Evolutionary conservation across 257 asterid species (phyloP), one percentile per base, ranked within the genome.

Genomic region (Solanum arcanum): DNA sequence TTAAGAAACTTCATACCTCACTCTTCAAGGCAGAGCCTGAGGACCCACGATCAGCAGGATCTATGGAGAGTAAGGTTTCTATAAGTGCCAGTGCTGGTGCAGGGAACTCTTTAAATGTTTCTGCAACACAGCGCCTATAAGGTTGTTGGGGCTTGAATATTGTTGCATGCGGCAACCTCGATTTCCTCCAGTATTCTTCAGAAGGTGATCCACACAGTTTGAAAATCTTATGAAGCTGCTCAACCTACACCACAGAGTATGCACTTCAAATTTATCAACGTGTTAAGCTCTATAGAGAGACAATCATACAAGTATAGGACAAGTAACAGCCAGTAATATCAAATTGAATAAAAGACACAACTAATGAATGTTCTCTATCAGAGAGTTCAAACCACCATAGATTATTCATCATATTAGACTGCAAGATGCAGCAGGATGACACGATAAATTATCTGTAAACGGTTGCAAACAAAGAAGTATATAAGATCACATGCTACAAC

Each of bases 191-290:
- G 86, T 95, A 96, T 89, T 97, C 99, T 91, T 97, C 99, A 3
- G 95, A 93, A 23, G 99, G 99, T 23, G 99, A 97, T 46, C 99
- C 99, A 87, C 99, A 97, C 72, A 97, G 98, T 91, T 97, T 97
- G 91, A 97, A 97, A 86, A 97, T 97, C 89, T 97, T 97, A 89
- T 97, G 99, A 68, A 97, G 88, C 92, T 97, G 99, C 93, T 97
- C 99, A 83, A 97, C 99, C 99, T 96, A 90, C 85, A 83, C 46
- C 68, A 44, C 41, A 88, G 86, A 87, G 46, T 86, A 72, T 78
- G 87, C 49, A 76, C 66, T 33, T 62, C 83, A 33, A 59, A 31
- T 13, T 33, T 12, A 35, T 74, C 47, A 84, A 76, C 78, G 52
- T 29, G 68, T 37, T 86, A 74, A 46, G 62, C 82, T 21, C 41